phyloP scores from a whole-genome alignment of 148 eudicot species.

The Amaranthus cruentus region DNA sequence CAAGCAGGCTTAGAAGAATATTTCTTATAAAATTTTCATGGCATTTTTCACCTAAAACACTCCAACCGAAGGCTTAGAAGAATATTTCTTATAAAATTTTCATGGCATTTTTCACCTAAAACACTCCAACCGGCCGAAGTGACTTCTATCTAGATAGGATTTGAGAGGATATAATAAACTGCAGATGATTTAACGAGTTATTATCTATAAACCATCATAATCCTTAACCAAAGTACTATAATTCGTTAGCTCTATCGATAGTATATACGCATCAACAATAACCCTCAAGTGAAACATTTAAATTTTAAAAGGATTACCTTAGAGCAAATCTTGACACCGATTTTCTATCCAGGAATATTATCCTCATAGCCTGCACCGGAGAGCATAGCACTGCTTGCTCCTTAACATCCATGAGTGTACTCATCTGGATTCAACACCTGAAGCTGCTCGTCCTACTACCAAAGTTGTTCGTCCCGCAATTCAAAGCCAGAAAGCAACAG shows the following conservation, averaged over 20 bases:
- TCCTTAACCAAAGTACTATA: neutral
- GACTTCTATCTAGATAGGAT: no score
- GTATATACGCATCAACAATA: no score
- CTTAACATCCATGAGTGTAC: constrained; percentile 23
- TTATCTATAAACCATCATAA: neutral
- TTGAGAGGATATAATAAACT: neutral
- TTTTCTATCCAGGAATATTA: constrained; percentile 70
- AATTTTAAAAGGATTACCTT: no score
- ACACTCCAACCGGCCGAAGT: constrained; percentile 67
- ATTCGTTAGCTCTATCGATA: no score
- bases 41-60: constrained; percentile 60
- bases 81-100: constrained; percentile 40
- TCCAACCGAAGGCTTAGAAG: constrained; percentile 45
- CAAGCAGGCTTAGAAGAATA: no score
- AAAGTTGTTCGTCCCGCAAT: constrained; percentile 79
- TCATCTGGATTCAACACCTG: constrained; percentile 46
- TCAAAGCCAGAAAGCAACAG: constrained; percentile 65
- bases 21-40: constrained; percentile 46
- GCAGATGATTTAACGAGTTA: no score
- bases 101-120: constrained; percentile 56
- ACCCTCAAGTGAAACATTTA: no score
- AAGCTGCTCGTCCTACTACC: constrained; percentile 70
- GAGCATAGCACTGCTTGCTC: constrained; percentile 19
- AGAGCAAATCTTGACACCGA: constrained; percentile 77
- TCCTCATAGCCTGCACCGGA: constrained; percentile 29